These are phyloP conservation scores for Lizanozyma gosingica DNA, from an alignment of 1,139 yeast species.

Conservation along the genomic window DNA sequence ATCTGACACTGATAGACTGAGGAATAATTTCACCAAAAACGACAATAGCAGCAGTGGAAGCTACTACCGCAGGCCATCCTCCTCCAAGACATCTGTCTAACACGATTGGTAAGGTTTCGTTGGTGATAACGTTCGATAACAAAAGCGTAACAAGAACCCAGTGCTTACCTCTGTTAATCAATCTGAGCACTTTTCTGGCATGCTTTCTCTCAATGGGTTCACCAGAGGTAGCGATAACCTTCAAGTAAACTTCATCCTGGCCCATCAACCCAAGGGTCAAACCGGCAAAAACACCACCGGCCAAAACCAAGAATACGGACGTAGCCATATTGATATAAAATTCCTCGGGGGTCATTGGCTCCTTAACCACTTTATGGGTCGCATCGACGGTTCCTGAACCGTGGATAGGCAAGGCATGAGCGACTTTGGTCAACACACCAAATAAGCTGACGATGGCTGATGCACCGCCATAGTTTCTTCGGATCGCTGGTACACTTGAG, in stretches of 20 bases:
- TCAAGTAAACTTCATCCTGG: conserved; percentile 86
- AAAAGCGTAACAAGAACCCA: conserved; percentile 94
- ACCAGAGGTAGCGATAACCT: conserved; percentile 58
- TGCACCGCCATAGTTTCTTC: not conserved
- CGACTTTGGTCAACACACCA: not conserved
- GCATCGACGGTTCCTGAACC: not conserved
- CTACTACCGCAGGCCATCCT: conserved; percentile 94
- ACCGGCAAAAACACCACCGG: conserved; percentile 97
- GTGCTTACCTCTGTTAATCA: conserved; percentile 82
- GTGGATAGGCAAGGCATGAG: not conserved
- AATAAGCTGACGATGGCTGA: not conserved
- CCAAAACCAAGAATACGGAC: conserved; percentile 61
- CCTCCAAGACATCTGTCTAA: conserved; percentile 91
- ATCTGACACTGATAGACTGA: conserved; percentile 85
- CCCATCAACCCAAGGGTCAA: conserved; percentile 94
- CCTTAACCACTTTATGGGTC: conserved; percentile 1
- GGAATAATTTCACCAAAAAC: conserved; percentile 96
- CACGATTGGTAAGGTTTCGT: conserved; percentile 91
- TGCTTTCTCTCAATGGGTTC: conserved; percentile 51
- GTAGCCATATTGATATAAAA: conserved; percentile 49
- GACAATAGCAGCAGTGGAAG: conserved; percentile 87
- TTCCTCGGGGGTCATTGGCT: conserved; percentile 26
- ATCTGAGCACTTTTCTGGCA: conserved; percentile 64
- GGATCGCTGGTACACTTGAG: not conserved
- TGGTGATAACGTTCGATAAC: conserved; percentile 83